Evolutionary conservation across 1,284 basidiomycete species (phyloP), one percentile per base, ranked within the genome.

Genomic region (Fomitopsis betulina): DNA sequence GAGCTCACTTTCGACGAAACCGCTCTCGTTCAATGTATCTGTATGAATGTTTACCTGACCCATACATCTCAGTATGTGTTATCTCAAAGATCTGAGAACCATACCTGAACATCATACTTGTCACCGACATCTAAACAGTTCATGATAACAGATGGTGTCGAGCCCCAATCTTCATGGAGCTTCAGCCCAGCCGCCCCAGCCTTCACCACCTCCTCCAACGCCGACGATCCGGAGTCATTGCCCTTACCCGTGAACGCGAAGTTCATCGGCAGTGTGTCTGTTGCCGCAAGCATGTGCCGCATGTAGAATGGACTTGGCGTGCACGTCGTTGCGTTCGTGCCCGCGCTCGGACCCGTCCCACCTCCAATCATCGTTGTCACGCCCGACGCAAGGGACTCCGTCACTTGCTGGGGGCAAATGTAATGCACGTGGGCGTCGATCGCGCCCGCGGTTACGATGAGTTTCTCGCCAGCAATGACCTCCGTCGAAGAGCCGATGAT

Each of bases 131-230:
- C 84, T 61, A 99, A 78, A 61, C 87, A 89, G 52, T 83, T 88
- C 64, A 82, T 79, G 66, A 99, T 98, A 0, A 84, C 85, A 15
- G 86, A 87, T 0, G 96, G 96, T 1, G 96, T 98, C 21, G 87
- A 83, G 5, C 97, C 97, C 97, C 97, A 99, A 73, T 99, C 97
- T 71, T 99, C 97, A 68, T 99, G 97, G 58, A 99, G 75, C 76
- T 99, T 99, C 64, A 99, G 73, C 0, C 96, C 96, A 25, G 84
- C 86, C 0, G 94, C 96, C 19, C 97, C 97, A 13, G 95, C 94
- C 62, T 81, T 78, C 37, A 98, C 79, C 59, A 97, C 83, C 60
- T 98, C 96, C 67, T 89, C 87, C 57, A 98, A 72, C 2, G 85
- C 85, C 1, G 70, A 77, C 15, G 81, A 75, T 0, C 87, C 93